These are phyloP conservation scores for Rubus idaeus DNA, from an alignment of 306 rosid species.

Conservation along the genomic window DNA sequence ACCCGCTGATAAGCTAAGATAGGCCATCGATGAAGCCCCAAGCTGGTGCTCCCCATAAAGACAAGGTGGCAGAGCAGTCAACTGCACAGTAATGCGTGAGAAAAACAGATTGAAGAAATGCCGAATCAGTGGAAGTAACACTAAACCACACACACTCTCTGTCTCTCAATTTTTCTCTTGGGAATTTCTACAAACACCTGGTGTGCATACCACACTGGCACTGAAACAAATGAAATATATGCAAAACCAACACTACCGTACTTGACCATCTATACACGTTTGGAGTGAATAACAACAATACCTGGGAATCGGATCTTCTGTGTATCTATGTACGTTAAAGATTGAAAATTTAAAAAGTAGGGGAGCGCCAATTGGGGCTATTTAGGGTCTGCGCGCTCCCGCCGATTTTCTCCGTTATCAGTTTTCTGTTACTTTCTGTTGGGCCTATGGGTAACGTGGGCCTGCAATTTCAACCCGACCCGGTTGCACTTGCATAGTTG, in stretches of 20 bases:
- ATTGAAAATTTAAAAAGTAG: too few relatives aligned
- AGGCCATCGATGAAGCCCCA: slow-evolving; percentile 42
- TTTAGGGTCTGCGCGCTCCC: background rate
- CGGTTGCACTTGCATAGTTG: background rate
- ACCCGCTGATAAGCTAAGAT: slow-evolving; percentile 36
- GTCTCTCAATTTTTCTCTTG: background rate
- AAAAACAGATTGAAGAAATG: background rate
- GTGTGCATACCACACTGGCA: background rate
- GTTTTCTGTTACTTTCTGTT: background rate
- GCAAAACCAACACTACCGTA: background rate
- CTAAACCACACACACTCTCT: too few relatives aligned
- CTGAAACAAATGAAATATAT: background rate
- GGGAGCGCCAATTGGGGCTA: too few relatives aligned
- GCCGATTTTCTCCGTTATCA: background rate
- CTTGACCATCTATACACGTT: background rate
- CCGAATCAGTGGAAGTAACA: background rate
- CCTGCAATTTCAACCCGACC: background rate
- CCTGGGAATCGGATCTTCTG: background rate
- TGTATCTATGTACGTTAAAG: background rate
- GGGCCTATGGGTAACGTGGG: background rate
- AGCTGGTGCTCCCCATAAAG: slow-evolving; percentile 42
- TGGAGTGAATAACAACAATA: background rate
- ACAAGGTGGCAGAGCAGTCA: background rate
- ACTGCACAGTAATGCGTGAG: background rate
- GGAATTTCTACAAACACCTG: slow-evolving; percentile 51